phyloP scores from a whole-genome alignment of 352 stramenopile genomes.

The Phytophthora cryptogea region DNA sequence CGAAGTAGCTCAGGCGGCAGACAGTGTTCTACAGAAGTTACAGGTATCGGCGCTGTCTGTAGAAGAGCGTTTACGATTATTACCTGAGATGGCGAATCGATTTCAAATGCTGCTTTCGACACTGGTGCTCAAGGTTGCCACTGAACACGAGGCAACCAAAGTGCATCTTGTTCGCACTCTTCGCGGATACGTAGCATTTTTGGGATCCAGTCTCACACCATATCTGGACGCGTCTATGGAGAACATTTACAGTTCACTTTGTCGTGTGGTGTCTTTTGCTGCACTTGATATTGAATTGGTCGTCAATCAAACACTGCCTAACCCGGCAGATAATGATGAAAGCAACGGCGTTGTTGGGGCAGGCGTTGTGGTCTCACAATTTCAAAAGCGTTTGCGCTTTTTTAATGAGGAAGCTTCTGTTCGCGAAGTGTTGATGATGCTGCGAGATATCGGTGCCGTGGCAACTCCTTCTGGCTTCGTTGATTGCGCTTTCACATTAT shows the following conservation, averaged over 20 bases:
- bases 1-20: conserved; percentile 31
- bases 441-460: conserved; percentile 51
- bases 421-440: conserved; percentile 42
- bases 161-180: conserved; percentile 68
- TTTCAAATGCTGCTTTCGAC: conserved; percentile 77
- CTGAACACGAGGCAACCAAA: conserved; percentile 63
- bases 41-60: conserved; percentile 37
- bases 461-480: conserved; percentile 66
- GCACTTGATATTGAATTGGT: conserved; percentile 77
- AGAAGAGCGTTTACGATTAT: conserved; percentile 61
- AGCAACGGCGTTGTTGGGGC: neutral
- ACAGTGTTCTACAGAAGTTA: conserved; percentile 31
- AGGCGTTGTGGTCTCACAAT: conserved; percentile 63
- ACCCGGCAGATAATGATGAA: conserved; percentile 5
- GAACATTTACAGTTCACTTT: conserved; percentile 52
- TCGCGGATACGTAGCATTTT: conserved; percentile 68
- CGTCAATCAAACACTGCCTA: conserved; percentile 49
- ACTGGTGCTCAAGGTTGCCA: conserved; percentile 62
- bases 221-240: conserved; percentile 60
- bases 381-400: conserved; percentile 73
- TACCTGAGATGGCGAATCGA: conserved; percentile 62
- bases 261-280: conserved; percentile 60
- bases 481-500: conserved; percentile 60
- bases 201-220: conserved; percentile 39
- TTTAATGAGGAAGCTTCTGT: conserved; percentile 80